Evolutionary conservation across 345 rosid genomes (phyloP), one percentile per base, ranked within the genome.

Genomic region (Populus nigra): DNA sequence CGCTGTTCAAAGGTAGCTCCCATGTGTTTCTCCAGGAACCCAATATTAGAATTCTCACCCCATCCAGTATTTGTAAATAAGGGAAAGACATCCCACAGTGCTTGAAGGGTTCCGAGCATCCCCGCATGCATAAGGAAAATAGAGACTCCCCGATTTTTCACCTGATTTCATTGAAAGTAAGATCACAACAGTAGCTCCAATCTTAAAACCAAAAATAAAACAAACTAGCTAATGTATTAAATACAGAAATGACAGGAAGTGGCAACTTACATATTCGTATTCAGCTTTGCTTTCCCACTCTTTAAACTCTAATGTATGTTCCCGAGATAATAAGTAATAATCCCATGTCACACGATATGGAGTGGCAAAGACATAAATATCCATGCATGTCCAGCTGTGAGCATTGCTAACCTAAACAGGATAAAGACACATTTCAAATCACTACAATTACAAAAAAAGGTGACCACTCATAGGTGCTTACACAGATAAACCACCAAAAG

Each of bases 351-450:
- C 93, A 9, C 93, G 94, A 68, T 93, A 93, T 59, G 99, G 98
- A 78, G 99, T 92, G 36, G 93, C 99, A 83, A 95, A 95, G 50
- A 95, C 89, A 85, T 96, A 96, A 73, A 96, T 80, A 88, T 96
- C 99, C 96, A 93, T 89, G 71, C 99, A 96, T 0, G 99, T 92
- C 98, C 98, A 96, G 76, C 99, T 96, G 85, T 93, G 99, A 59
- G 98, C 90, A 41, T 91, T 83, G 68, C 77, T 85, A 18, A 88
- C 92, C 99, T 96, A 88, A 53, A 82, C n/a, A 77, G 77, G 63
- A 76, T 23, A 73, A 50, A 75, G 74, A 59, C 17, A 65, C 15
- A 10, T 35, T 74, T 76, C 59, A 41, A 73, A 65, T 59, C 80
- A 80, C 41, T 80, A 63, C 49, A 55, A 17, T 71, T 62, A 63